A percentile compares a stretch with the other conserved stretches of the same genome.
phyloP scores from a whole-genome alignment of 306 rosid species.

The Quercus glauca region DNA sequence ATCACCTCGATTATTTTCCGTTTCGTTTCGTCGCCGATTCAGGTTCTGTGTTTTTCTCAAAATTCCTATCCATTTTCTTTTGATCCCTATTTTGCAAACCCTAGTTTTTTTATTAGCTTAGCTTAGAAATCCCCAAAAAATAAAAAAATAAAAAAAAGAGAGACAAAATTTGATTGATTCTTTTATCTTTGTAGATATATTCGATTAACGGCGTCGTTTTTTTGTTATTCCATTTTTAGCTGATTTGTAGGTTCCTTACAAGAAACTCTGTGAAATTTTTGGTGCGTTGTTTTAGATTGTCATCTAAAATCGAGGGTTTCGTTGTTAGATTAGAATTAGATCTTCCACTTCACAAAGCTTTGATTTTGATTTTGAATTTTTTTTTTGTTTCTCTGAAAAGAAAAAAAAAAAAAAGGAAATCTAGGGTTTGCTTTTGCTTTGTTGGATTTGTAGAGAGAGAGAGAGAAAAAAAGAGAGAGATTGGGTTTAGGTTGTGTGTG shows the following conservation, averaged over 20 bases:
- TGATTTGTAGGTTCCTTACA: slow-evolving; percentile 34
- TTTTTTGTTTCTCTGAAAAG: background rate
- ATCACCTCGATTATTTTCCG: background rate
- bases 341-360: slow-evolving; percentile 14
- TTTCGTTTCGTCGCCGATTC: background rate
- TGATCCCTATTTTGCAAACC: slow-evolving; percentile 19
- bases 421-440: slow-evolving; percentile 9
- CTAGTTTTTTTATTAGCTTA: slow-evolving; percentile 30
- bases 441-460: background rate
- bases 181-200: slow-evolving; percentile 33
- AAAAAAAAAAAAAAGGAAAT: background rate
- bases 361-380: background rate
- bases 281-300: slow-evolving; percentile 97
- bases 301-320: slow-evolving; percentile 89
- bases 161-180: slow-evolving; percentile 22
- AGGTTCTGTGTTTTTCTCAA: background rate
- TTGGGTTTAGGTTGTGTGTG: slow-evolving; percentile 17
- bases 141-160: background rate
- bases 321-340: slow-evolving; percentile 41
- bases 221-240: slow-evolving; percentile 30
- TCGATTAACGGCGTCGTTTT: slow-evolving; percentile 26
- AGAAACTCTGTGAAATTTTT: slow-evolving; percentile 84
- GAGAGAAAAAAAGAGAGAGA: background rate
- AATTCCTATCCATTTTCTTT: background rate
- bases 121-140: slow-evolving; percentile 10